Percentiles rank a stretch among this genome's conserved stretches.
Evolutionary conservation across 208 protist genomes (phyloP).

Genomic region (Entamoeba dispar): DNA sequence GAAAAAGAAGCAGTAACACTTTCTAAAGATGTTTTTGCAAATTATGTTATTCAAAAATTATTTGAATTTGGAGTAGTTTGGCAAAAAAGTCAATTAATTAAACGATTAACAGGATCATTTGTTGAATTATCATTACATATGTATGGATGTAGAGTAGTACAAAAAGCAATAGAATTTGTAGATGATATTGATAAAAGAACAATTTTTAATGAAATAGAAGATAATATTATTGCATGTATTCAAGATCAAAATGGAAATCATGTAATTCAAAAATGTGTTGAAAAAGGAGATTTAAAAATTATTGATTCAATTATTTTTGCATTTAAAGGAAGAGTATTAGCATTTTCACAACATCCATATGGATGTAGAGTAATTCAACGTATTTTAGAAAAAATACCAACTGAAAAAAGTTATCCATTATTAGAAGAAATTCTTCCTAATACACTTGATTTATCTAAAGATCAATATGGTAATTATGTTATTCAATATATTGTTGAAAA

Average conservation of each 20-base stretch:
- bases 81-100: constrained; percentile 31
- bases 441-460: neutral
- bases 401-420: constrained; percentile 38
- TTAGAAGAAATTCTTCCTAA: neutral
- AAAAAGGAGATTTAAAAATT: constrained; percentile 59
- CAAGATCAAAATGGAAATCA: constrained; percentile 97
- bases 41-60: constrained; percentile 33
- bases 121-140: constrained; percentile 68
- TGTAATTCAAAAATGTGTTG: constrained; percentile 94
- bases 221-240: constrained; percentile 74
- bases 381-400: constrained; percentile 75
- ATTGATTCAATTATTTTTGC: constrained; percentile 78
- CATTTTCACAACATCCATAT: constrained; percentile 81
- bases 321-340: constrained; percentile 46
- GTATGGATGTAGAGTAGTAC: constrained; percentile 90
- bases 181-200: constrained; percentile 4
- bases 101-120: constrained; percentile 58
- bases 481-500: constrained; percentile 13
- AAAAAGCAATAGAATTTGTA: constrained; percentile 46
- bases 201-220: constrained; percentile 64
- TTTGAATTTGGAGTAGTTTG: constrained; percentile 6
- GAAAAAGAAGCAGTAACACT: constrained; percentile 12
- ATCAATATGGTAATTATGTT: constrained; percentile 24
- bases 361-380: constrained; percentile 94
- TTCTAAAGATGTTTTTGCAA: constrained; percentile 47